Conservation (phyloP, 2,329 filamentous ascomycete genomes). For the Alternaria consortialis region DNA sequence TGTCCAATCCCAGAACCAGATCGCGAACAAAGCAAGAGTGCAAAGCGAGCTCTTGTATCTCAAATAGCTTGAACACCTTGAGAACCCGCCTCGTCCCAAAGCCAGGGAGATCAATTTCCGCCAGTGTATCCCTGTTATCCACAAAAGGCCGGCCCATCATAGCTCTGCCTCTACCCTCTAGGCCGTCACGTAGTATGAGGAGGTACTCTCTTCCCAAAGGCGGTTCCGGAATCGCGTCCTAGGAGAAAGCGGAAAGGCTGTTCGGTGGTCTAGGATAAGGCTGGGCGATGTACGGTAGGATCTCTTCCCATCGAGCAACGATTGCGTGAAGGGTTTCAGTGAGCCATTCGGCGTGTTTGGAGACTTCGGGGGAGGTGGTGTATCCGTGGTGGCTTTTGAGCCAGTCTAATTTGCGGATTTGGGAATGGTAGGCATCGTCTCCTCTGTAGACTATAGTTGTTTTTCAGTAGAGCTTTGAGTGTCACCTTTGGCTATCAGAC, state of each 20-base stretch:
- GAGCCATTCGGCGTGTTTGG: background rate
- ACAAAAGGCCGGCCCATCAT: background rate
- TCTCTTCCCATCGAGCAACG: background rate
- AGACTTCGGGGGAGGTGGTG: background rate
- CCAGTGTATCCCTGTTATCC: background rate
- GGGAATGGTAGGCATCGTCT: background rate
- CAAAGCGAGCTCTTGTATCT: background rate
- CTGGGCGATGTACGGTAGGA: background rate
- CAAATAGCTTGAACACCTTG: background rate
- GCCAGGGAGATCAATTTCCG: background rate
- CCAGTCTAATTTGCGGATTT: background rate
- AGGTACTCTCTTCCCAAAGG: background rate
- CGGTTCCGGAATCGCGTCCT: background rate
- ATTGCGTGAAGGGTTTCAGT: background rate
- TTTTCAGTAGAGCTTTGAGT: background rate
- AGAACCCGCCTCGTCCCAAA: background rate
- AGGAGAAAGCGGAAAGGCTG: background rate
- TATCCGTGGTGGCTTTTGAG: background rate
- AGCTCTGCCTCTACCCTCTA: background rate
- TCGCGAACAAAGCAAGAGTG: background rate
- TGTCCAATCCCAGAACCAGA: background rate
- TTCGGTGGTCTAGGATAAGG: background rate
- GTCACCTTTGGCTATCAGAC: too few relatives aligned
- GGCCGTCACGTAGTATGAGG: background rate
- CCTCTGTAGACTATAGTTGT: background rate